These are phyloP conservation scores for Ricinus communis DNA, from an alignment of 345 rosid species.

Conservation along the genomic window DNA sequence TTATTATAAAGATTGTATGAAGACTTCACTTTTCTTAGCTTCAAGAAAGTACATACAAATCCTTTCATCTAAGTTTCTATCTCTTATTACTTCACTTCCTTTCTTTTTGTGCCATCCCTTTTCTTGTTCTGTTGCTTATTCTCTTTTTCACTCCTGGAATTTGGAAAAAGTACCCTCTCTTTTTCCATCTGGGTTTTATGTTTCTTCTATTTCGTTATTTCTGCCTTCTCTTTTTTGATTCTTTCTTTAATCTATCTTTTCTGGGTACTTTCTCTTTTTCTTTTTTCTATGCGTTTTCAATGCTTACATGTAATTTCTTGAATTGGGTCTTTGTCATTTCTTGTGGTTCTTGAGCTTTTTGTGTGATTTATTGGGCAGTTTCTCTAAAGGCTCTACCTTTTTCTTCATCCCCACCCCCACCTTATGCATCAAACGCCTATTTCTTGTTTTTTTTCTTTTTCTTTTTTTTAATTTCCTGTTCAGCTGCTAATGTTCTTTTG, in stretches of 20 bases:
- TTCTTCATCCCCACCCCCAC: too few species aligned
- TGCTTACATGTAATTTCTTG: slow-evolving; percentile 22
- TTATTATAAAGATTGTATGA: too few species aligned
- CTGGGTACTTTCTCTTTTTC: neutral
- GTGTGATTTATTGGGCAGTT: slow-evolving; percentile 12
- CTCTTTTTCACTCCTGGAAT: slow-evolving; percentile 10
- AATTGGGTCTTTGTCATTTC: slow-evolving; percentile 28
- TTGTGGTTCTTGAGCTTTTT: slow-evolving; percentile 11
- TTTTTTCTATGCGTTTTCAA: slow-evolving; percentile 1
- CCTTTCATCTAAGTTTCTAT: slow-evolving; percentile 62
- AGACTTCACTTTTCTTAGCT: slow-evolving; percentile 42
- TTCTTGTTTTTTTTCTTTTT: too few species aligned
- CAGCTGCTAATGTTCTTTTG: neutral
- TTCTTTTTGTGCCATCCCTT: slow-evolving; percentile 5
- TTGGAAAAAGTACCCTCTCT: slow-evolving; percentile 33
- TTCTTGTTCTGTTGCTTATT: slow-evolving; percentile 2
- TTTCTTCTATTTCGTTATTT: slow-evolving; percentile 13
- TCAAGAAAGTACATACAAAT: slow-evolving; percentile 48
- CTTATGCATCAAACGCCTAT: too few species aligned
- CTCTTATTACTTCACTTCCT: slow-evolving; percentile 7
- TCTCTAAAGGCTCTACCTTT: slow-evolving; percentile 3
- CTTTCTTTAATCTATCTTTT: too few species aligned
- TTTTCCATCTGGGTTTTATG: slow-evolving; percentile 31
- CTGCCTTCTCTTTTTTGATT: slow-evolving; percentile 19
- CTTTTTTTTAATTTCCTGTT: too few species aligned